Conservation (phyloP, 306 rosid genomes). For the Prunus davidiana region DNA sequence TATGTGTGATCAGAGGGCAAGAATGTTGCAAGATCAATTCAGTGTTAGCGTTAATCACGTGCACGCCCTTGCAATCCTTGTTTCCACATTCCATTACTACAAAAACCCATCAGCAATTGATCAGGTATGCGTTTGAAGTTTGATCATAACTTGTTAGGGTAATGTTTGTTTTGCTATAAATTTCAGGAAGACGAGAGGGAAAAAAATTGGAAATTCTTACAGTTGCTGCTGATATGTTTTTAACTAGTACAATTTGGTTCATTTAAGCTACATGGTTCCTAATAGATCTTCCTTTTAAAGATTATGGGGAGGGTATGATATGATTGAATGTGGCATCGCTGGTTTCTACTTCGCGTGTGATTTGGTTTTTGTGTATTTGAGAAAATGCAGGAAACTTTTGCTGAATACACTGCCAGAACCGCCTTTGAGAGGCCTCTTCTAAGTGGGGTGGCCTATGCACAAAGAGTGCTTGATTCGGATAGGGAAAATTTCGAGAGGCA, state of each 20-base stretch:
- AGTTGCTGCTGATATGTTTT: not conserved
- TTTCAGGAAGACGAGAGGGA: not conserved
- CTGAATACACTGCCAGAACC: slow-evolving; percentile 91
- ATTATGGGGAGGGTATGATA: not conserved
- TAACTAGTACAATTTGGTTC: not conserved
- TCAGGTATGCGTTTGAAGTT: slow-evolving; percentile 62
- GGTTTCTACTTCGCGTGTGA: not conserved
- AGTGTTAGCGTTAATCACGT: slow-evolving; percentile 96
- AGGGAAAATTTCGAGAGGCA: slow-evolving; percentile 75
- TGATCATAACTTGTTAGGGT: slow-evolving; percentile 3
- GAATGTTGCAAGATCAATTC: slow-evolving; percentile 98
- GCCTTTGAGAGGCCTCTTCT: slow-evolving; percentile 93
- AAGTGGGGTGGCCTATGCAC: slow-evolving; percentile 96
- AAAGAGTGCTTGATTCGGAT: slow-evolving; percentile 70
- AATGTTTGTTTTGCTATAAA: not conserved
- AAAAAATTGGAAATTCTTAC: not conserved
- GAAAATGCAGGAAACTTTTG: slow-evolving; percentile 81
- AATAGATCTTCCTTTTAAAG: not conserved
- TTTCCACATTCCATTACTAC: slow-evolving; percentile 91
- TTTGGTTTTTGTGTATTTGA: slow-evolving; percentile 6
- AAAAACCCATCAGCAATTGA: slow-evolving; percentile 90
- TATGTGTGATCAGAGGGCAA: slow-evolving; percentile 95
- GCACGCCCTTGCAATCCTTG: slow-evolving; percentile 93
- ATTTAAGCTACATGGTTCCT: not conserved
- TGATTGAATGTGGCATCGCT: not conserved